Conservation (phyloP, 768 basidiomycete species). For the Kwoniella bestiolae region DNA sequence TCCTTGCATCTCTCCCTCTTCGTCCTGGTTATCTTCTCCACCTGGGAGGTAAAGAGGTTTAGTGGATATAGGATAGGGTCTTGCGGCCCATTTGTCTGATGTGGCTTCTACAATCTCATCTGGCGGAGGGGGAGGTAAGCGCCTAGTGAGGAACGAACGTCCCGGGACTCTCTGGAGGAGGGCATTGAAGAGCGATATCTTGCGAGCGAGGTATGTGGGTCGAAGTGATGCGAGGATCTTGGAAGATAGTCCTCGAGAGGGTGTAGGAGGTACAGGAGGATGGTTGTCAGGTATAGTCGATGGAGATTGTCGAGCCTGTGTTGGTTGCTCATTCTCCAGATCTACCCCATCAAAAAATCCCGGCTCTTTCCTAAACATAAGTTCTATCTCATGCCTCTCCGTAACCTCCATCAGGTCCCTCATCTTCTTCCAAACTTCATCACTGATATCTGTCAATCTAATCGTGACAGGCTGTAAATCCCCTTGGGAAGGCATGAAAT, state of each 20-base stretch:
- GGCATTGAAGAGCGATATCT: slow-evolving; percentile 20
- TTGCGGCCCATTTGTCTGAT: slow-evolving; percentile 44
- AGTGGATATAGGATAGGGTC: slow-evolving; percentile 45
- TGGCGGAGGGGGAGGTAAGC: slow-evolving; percentile 21
- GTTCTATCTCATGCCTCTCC: slow-evolving; percentile 24
- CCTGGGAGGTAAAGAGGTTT: slow-evolving; percentile 29
- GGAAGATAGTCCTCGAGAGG: not conserved
- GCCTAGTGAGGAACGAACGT: slow-evolving; percentile 35
- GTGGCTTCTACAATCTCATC: slow-evolving; percentile 38
- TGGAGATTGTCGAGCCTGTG: not conserved
- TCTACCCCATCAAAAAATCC: slow-evolving; percentile 20
- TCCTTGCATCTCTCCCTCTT: not conserved
- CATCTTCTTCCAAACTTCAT: slow-evolving; percentile 40
- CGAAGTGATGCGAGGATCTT: not conserved
- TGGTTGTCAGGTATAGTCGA: not conserved
- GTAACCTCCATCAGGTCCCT: slow-evolving; percentile 29
- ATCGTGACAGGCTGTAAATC: slow-evolving; percentile 41
- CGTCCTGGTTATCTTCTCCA: slow-evolving; percentile 37
- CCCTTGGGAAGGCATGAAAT: slow-evolving; percentile 33
- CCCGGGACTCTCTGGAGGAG: slow-evolving; percentile 31
- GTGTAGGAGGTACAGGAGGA: not conserved
- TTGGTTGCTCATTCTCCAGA: not conserved
- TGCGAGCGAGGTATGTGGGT: slow-evolving; percentile 7
- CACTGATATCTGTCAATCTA: slow-evolving; percentile 31
- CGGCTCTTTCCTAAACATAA: slow-evolving; percentile 31